Evolutionary conservation across 2,329 filamentous ascomycete species (phyloP), one percentile per base, ranked within the genome.

Genomic region (Fusarium citri): DNA sequence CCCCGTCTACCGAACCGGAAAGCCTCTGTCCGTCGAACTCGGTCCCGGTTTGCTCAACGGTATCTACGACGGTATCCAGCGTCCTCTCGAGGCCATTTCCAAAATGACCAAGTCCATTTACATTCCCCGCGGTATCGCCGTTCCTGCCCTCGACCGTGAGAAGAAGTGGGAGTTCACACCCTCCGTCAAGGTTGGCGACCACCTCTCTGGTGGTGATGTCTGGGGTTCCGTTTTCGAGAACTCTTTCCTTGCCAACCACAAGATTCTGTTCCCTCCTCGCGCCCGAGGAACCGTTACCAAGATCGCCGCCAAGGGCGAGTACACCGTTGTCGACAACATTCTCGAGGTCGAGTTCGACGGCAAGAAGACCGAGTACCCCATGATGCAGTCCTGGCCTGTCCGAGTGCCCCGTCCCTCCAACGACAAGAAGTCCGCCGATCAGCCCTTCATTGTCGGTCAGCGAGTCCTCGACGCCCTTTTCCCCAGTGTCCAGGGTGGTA

Each of bases 301-400:
- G 79, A 97, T 98, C 77, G 89, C 94, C 37, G 85, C 90, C 75
- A 94, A 97, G 83, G 96, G 96, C 76, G 92, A 90, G 81, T 99
- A 97, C 83, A 98, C 94, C 6, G 94, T 99, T 34, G 93, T 92
- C 59, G 92, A 97, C 80, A 97, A 97, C 83, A 91, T 99, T 69
- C 86, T 99, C 77, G 95, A 98, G 82, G 88, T 98, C 69, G 96
- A 99, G 81, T 99, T 99, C 80, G 93, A 99, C 78, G 96, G 96
- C 78, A 94, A 94, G 84, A 97, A 95, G 87, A 92, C 92, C 60
- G 92, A 95, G 81, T 95, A 93, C 81, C 92, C 91, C 80, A 98
- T 99, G 96, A 97, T 98, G 94, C 96, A 99, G 84, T 90, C 91
- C 73, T 99, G 96, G 96, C 96, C 96, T 62, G 96, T 98, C 77